These are phyloP conservation scores for Trypethelium eluteriae DNA, from an alignment of 495 filamentous ascomycete species.

Conservation along the genomic window DNA sequence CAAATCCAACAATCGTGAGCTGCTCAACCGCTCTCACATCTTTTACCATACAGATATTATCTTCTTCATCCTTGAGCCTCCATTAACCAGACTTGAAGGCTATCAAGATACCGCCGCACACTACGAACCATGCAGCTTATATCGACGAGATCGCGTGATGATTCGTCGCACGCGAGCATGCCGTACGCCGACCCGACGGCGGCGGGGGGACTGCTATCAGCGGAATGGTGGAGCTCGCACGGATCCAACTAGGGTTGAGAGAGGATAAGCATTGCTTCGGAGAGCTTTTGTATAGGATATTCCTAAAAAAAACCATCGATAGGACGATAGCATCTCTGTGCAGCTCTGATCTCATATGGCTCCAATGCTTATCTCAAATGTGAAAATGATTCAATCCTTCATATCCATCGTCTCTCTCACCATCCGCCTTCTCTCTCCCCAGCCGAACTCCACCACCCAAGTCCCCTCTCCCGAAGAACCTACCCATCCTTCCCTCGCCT, in stretches of 20 bases:
- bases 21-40: background rate
- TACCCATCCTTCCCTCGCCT: too few species aligned
- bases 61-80: background rate
- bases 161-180: background rate
- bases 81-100: background rate
- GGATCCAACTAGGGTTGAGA: background rate
- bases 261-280: background rate
- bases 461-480: too few species aligned
- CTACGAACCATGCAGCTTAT: background rate
- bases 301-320: background rate
- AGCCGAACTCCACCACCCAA: too few species aligned
- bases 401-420: too few species aligned
- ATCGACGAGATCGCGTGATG: background rate
- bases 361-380: too few species aligned
- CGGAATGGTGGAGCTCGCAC: background rate
- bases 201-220: background rate
- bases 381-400: too few species aligned
- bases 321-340: background rate
- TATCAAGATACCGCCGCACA: background rate
- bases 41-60: background rate
- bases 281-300: background rate
- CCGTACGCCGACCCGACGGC: background rate
- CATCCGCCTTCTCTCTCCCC: too few species aligned
- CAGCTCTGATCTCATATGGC: background rate
- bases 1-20: slow-evolving; percentile 12